Percentiles rank a stretch among this genome's conserved stretches.
These are phyloP conservation scores for Prunus dulcis DNA, from an alignment of 306 rosid genomes.

Conservation along the genomic window DNA sequence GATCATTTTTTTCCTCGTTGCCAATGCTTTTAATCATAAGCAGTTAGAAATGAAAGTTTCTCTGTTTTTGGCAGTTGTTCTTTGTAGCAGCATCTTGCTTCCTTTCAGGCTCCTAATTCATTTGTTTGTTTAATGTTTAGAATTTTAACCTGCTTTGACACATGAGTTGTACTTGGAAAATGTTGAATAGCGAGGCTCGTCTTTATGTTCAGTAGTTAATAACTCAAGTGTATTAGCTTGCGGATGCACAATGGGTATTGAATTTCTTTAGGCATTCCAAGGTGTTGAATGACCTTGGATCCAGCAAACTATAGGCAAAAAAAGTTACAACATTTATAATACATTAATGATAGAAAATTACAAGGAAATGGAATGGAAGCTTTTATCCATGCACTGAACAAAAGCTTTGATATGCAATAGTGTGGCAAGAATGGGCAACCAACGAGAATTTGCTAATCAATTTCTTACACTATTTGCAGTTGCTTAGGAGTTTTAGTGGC, in stretches of 20 bases:
- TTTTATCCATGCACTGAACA: not conserved
- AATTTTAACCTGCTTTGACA: not conserved
- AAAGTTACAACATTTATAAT: not conserved
- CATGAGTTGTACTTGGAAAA: not conserved
- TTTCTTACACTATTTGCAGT: not conserved
- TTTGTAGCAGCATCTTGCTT: not conserved
- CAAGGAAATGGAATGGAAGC: not conserved
- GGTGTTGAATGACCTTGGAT: not conserved
- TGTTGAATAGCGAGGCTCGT: not conserved
- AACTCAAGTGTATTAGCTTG: not conserved
- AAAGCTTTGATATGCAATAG: not conserved
- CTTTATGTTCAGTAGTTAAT: not conserved
- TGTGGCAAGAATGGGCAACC: not conserved
- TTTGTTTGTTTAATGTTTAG: not conserved
- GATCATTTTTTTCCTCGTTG: too few species aligned
- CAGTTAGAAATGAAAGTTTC: not conserved
- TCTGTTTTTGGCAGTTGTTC: not conserved
- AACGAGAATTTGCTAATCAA: not conserved
- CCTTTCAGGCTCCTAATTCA: not conserved
- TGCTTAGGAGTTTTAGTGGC: not conserved
- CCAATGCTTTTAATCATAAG: not conserved
- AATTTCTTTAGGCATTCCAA: not conserved
- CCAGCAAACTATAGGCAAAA: not conserved
- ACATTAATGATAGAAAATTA: not conserved
- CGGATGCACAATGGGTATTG: not conserved